Base-by-base conservation (phyloP, 2,329 filamentous ascomycete genomes). In the Arthroderma sp. region DNA sequence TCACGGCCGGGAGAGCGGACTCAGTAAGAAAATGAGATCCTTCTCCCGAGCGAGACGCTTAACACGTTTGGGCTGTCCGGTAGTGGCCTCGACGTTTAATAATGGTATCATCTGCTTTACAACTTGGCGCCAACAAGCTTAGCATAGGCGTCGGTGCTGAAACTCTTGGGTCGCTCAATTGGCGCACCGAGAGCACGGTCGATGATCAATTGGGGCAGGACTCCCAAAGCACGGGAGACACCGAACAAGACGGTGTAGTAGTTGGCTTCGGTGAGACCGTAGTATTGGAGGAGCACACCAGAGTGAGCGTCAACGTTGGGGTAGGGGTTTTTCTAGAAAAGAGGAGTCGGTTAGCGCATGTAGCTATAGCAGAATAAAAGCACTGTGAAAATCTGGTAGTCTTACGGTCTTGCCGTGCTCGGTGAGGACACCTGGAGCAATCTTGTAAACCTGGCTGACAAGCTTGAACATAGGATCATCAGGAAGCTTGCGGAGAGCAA, bases 231-330 rank as follows among this genome's bases (percentile, higher is more conserved):
- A 66, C 91, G 85, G 57, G 88, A 94, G 38, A 98, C 91, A 80
- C 91, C 91, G 70, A 98, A 98, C 64, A 98, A 84, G 52, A 98
- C 91, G 52, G 91, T 98, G 85, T 98, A 98, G 83, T 93, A 98
- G 83, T 81, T 96, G 71, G 91, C 84, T 78, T 98, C 89, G 53
- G 85, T 96, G 67, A 98, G 77, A 62, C 91, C 91, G 74, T 98
- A 98, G 83, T 98, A 91, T 77, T 98, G 91, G 58, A 98, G 85
- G 55, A 98, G 85, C 56, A 98, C 91, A 77, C 91, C 91, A 30
- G 88, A 95, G 83, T 96, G 91, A 62, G 89, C 88, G 64, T 96
- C 89, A 62, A 96, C 88, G 75, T 96, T 96, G 70, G 91, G 91
- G 79, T 78, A 96, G 56, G 89, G 89, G 84, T 96, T 94, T 83